These are phyloP conservation scores for Aspergillus pseudoterreus DNA, from an alignment of 2,329 filamentous ascomycete genomes.

Conservation along the genomic window DNA sequence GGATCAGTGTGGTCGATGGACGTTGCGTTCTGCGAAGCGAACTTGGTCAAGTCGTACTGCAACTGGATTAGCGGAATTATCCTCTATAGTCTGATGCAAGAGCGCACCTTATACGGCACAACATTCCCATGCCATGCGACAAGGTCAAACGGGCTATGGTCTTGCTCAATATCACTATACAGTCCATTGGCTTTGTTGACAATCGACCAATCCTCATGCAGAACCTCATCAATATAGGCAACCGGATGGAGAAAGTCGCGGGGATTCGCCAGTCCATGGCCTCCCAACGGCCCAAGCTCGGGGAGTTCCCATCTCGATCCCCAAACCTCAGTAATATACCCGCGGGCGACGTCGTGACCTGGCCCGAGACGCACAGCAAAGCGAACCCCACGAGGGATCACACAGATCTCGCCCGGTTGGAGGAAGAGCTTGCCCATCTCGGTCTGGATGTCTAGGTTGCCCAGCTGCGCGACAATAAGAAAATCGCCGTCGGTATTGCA, in stretches of 20 bases:
- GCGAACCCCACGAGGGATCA: constrained; percentile 59
- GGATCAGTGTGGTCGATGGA: constrained; percentile 65
- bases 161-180: constrained; percentile 55
- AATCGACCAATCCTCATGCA: constrained; percentile 50
- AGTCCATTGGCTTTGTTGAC: constrained; percentile 58
- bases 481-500: constrained; percentile 62
- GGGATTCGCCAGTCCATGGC: constrained; percentile 61
- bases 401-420: constrained; percentile 59
- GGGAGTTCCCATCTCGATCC: constrained; percentile 60
- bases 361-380: constrained; percentile 55
- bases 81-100: not conserved
- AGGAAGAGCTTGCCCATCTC: constrained; percentile 60
- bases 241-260: constrained; percentile 61
- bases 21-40: constrained; percentile 54
- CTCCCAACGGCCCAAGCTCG: constrained; percentile 61
- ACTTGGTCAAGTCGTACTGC: constrained; percentile 54
- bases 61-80: not conserved
- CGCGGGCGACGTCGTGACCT: constrained; percentile 50
- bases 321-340: constrained; percentile 62
- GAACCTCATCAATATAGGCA: constrained; percentile 53
- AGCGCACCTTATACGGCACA: constrained; percentile 50
- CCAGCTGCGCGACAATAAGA: constrained; percentile 59
- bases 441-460: constrained; percentile 60
- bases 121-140: constrained; percentile 66
- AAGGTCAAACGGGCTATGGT: constrained; percentile 63